Evolutionary conservation across 2,329 filamentous ascomycete genomes (phyloP), one percentile per base, ranked within the genome.

Genomic region (Endothia cerciana): DNA sequence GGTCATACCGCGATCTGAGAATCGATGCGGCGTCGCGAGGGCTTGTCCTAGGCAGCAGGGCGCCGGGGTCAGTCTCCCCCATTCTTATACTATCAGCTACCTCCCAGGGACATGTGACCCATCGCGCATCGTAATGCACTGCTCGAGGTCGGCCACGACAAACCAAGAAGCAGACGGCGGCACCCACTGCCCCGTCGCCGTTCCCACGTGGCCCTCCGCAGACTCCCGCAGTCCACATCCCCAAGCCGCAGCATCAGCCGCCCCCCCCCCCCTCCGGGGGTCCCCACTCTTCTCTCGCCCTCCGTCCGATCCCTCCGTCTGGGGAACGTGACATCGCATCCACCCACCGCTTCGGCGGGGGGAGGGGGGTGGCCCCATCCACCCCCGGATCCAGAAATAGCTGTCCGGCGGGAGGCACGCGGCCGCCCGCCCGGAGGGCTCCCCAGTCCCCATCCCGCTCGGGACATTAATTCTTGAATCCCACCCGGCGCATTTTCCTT

Each of bases 281-380:
- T 5, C 36, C 40, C 57, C 57, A 59, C 57, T 59, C 57, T 45
- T 13, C 22, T 43, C 57, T 43, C 57, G 57, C 38, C 40, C 57
- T 59, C 57, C 38, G 19, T 59, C 57, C 57, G 57, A 45, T 30
- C 22, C 53, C 28, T 36, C 55, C 25, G 49, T 30, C 49, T 4
- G 49, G 28, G 28, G 28, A 36, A 17, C 25, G 49, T 36, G 49
- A 55, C 28, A n/a, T 55, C 17, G 17, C 30, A 30, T 30, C 25
- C 49, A 33, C 30, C 7, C 49, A 19, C 33, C 13, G n/a, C 5
- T 49, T 28, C 15, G 15, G 4, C 28, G 15, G 15, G 28, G 49
- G 49, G 1, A n/a, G 15, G 15, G 25, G 28, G 49, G 49, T 1
- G 30, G 11, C 25, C 49, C 25, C 17, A 55, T n/a, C 28, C 30